These are phyloP conservation scores for Clohesyomyces aquaticus DNA, from an alignment of 495 filamentous ascomycete genomes.

Conservation along the genomic window DNA sequence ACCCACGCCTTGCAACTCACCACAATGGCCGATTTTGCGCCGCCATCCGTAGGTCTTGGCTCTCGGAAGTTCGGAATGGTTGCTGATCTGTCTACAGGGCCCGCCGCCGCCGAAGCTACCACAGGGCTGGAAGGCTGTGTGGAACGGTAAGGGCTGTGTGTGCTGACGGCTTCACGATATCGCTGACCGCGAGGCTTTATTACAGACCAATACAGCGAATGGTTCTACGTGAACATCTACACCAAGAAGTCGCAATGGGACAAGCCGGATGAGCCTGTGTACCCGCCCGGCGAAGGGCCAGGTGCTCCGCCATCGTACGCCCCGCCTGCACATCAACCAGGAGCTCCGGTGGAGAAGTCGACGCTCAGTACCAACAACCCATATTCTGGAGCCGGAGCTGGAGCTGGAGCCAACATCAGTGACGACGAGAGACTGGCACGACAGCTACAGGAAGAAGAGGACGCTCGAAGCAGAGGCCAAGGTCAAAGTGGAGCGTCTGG, in stretches of 20 bases:
- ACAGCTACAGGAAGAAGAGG: constrained; percentile 80
- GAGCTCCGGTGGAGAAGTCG: constrained; percentile 56
- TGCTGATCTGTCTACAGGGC: constrained; percentile 48
- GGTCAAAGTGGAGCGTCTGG: constrained; percentile 46
- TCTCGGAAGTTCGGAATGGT: neutral
- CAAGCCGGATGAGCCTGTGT: constrained; percentile 65
- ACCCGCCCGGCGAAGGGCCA: constrained; percentile 52
- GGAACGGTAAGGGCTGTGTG: constrained; percentile 66
- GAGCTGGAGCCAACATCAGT: constrained; percentile 48
- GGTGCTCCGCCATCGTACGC: constrained; percentile 70
- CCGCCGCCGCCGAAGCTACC: constrained; percentile 88
- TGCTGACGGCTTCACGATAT: no score
- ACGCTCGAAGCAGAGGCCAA: constrained; percentile 57
- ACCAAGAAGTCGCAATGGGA: constrained; percentile 92
- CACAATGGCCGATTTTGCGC: constrained; percentile 34
- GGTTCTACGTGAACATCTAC: constrained; percentile 87
- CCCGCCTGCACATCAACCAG: constrained; percentile 21
- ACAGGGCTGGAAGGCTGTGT: constrained; percentile 84
- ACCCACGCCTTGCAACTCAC: neutral
- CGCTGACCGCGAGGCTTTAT: constrained; percentile 4
- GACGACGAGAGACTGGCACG: constrained; percentile 76
- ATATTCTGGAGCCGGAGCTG: constrained; percentile 47
- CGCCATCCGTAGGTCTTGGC: constrained; percentile 29
- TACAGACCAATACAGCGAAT: constrained; percentile 45
- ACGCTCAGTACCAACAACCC: constrained; percentile 65